phyloP scores from a whole-genome alignment of 352 stramenopile genomes.

The Phytophthora rubi region DNA sequence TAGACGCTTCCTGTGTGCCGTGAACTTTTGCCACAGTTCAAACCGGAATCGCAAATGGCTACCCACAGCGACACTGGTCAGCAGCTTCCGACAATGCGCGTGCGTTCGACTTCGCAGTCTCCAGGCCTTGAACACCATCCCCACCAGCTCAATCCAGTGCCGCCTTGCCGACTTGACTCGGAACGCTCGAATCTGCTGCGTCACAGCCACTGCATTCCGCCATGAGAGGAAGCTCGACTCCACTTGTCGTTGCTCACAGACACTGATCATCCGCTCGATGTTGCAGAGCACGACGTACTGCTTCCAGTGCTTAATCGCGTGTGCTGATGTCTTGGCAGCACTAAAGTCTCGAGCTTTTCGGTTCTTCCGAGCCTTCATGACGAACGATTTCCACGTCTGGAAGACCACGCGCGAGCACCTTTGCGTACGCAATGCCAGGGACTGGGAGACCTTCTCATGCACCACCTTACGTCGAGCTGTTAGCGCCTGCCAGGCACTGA shows the following conservation, averaged over 20 bases:
- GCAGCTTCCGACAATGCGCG: constrained; percentile 39
- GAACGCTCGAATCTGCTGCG: constrained; percentile 34
- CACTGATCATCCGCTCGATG: constrained; percentile 57
- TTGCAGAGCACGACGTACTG: constrained; percentile 54
- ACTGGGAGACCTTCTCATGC: constrained; percentile 27
- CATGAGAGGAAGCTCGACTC: constrained; percentile 48
- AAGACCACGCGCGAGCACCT: constrained; percentile 42
- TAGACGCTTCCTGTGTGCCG: constrained; percentile 34
- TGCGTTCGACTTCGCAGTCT: constrained; percentile 36
- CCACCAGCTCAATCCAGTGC: constrained; percentile 13
- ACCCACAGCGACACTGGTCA: constrained; percentile 42
- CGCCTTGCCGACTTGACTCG: constrained; percentile 15
- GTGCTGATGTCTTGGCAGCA: constrained; percentile 3
- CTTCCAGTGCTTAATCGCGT: constrained; percentile 42
- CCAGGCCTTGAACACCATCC: constrained; percentile 43
- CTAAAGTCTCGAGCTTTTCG: constrained; percentile 23
- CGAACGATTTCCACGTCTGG: constrained; percentile 35
- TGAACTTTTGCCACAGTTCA: constrained; percentile 57
- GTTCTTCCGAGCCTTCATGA: constrained; percentile 18
- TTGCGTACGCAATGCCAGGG: constrained; percentile 37
- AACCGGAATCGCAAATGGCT: constrained; percentile 60
- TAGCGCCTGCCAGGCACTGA: constrained; percentile 46
- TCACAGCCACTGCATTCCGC: constrained; percentile 40
- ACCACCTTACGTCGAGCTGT: constrained; percentile 21
- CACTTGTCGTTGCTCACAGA: constrained; percentile 18